Evolutionary conservation across 345 rosid genomes (phyloP), one percentile per base, ranked within the genome.

Genomic region (Sonneratia caseolaris): DNA sequence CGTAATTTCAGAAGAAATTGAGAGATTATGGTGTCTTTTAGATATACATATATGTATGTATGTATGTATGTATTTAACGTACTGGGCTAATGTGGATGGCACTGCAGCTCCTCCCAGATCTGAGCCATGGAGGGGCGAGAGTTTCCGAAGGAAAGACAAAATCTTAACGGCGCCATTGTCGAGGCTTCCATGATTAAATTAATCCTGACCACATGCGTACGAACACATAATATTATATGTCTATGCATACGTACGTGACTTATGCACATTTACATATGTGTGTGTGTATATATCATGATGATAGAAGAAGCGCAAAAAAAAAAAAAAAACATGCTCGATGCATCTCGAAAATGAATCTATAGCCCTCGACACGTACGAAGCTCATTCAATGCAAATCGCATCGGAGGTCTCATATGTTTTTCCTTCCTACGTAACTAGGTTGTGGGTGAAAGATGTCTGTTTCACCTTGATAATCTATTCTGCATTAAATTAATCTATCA

Each of bases 391-490:
- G 86, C 83, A 45, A 9, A 56, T 64, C 68, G 85, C 87, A 66
- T 84, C 13, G 85, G 77, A 77, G 77, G 35, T 73, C 79, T 79
- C 82, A 43, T 72, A 72, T 73, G 73, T 71, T 61, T 15, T 47
- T 10, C 15, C 40, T 68, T 55, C 38, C 71, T 55, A 22, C 42
- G 72, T 73, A 71, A 38, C 36, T 73, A 75, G 72, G 78, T 73
- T 11, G 45, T 72, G 18, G 77, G 74, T 71, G 80, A 38, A 81
- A 82, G 88, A 86, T 86, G 88, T 86, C 85, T 86, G 90, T 86
- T 81, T 77, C 73, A 79, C 64, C 70, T 68, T 42, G n/a, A 16
- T 82, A 74, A 73, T 75, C 70, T 77, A 76, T 79, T 72, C 66
- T 32, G 0, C 45, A 9, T 4, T 42, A 42, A 75, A 47, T 62